Conservation (phyloP, 176 grass and related monocot species). For the Raddia distichophylla region DNA sequence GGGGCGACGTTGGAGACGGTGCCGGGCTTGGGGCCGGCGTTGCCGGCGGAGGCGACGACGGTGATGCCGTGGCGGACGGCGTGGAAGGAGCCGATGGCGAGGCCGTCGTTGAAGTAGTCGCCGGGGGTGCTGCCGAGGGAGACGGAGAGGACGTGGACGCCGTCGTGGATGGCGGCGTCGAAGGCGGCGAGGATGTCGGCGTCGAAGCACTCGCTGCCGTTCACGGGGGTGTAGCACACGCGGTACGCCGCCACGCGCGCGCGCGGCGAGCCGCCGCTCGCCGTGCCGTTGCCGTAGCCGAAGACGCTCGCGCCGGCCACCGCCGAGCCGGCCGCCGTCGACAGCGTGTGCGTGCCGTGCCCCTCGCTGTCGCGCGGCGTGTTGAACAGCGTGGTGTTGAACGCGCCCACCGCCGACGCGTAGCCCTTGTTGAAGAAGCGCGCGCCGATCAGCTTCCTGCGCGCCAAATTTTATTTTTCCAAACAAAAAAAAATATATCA, state of each 20-base stretch:
- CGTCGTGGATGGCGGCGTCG: constrained; percentile 74
- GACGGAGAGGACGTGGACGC: constrained; percentile 65
- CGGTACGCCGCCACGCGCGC: constrained; percentile 70
- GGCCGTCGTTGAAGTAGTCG: constrained; percentile 50
- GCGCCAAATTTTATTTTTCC: background rate
- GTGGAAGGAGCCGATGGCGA: constrained; percentile 73
- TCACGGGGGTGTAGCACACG: constrained; percentile 63
- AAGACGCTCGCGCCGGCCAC: constrained; percentile 48
- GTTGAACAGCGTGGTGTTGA: constrained; percentile 37
- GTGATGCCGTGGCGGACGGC: constrained; percentile 60
- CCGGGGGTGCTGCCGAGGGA: constrained; percentile 50
- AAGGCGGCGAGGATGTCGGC: constrained; percentile 75
- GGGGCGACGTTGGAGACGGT: constrained; percentile 62
- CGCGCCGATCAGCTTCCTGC: constrained; percentile 83
- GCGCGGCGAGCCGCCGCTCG: constrained; percentile 56
- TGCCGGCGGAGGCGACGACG: constrained; percentile 77
- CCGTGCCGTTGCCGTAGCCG: constrained; percentile 65
- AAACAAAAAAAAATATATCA: background rate
- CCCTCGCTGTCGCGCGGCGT: constrained; percentile 67
- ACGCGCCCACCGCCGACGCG: constrained; percentile 6
- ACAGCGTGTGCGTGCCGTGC: constrained; percentile 80
- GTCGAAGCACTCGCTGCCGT: constrained; percentile 65
- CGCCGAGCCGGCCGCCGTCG: constrained; percentile 60
- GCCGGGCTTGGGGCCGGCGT: constrained; percentile 53
- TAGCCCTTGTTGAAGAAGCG: constrained; percentile 87